Evolutionary conservation across 2,329 filamentous ascomycete genomes (phyloP), one percentile per base, ranked within the genome.

Genomic region (Hirsutella thompsonii): DNA sequence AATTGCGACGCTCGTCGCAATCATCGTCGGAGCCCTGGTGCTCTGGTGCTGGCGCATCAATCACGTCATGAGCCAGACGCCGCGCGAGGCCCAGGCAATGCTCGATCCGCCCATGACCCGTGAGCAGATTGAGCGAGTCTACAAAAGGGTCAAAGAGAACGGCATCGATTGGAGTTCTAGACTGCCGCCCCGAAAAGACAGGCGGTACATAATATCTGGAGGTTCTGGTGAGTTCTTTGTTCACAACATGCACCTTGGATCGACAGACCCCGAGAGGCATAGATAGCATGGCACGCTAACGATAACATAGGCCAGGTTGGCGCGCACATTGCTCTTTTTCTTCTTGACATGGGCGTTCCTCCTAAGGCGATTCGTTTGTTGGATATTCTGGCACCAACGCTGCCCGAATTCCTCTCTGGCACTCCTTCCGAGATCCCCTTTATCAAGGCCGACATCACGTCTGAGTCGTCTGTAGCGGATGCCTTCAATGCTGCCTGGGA

Each of bases 331-430:
- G 67, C 73, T 10, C 56, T 68, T 8, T 68, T 74, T 45, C 66
- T 77, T 8, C 58, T 76, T 9, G 61, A 63, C 18, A 69, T 68
- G 5, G 74, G 74, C 10, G 68, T 73, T 36, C 56, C 63, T 3
- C 63, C 71, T 1, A 51, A 61, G 32, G 63, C 66, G 23, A 70
- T 78, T 45, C 70, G 74, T 10, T 66, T 76, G 41, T 45, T 76
- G 37, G 74, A 78, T 51, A 62, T 72, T 42, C 60, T 60, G 13
- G 51, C 57, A 5, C 63, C 72, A 3, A 59, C 60, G 32, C 57
- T 62, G 8, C 54, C 59, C 5, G 60, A 72, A 39, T 62, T 73
- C 48, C 50, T 59, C 6, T 49, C 56, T 2, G 59, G 58, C 1
- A 46, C 50, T 2, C 61, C 60, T 0, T 41, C 49, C 3, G 42